phyloP scores from a whole-genome alignment of 768 basidiomycete genomes.

The Auriscalpium orientale region DNA sequence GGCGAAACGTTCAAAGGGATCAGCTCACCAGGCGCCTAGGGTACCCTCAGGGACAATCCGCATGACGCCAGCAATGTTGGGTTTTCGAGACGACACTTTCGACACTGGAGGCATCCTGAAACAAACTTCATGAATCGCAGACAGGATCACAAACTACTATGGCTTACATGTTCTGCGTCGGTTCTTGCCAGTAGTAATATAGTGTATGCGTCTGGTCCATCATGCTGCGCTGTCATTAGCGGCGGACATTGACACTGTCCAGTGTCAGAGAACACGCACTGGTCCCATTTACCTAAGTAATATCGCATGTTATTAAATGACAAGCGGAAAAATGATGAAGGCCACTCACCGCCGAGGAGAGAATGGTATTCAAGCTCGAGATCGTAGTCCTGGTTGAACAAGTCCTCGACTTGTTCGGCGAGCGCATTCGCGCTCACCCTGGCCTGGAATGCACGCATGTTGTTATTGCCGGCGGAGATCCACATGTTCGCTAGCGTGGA shows the following conservation, averaged over 20 bases:
- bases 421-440: constrained; percentile 51
- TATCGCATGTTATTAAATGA: not conserved
- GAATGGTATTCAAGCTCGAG: constrained; percentile 54
- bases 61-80: constrained; percentile 56
- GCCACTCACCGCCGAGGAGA: constrained; percentile 40
- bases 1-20: not conserved
- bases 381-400: constrained; percentile 57
- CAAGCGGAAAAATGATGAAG: not conserved
- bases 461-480: constrained; percentile 52
- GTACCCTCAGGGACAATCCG: constrained; percentile 55
- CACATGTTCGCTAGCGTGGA: constrained; percentile 51
- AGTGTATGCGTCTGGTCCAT: constrained; percentile 68
- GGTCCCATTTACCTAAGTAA: constrained; percentile 52
- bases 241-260: not conserved
- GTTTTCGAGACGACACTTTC: constrained; percentile 46
- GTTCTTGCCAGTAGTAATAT: constrained; percentile 69
- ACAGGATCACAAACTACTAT: not conserved
- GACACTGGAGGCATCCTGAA: constrained; percentile 45
- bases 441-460: constrained; percentile 56
- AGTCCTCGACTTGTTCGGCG: constrained; percentile 44
- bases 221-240: constrained; percentile 28
- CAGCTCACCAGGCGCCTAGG: constrained; percentile 46
- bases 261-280: constrained; percentile 29
- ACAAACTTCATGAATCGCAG: not conserved
- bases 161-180: constrained; percentile 50